These are phyloP conservation scores for Geranium rotundifolium DNA, from an alignment of 345 rosid genomes.

Conservation along the genomic window DNA sequence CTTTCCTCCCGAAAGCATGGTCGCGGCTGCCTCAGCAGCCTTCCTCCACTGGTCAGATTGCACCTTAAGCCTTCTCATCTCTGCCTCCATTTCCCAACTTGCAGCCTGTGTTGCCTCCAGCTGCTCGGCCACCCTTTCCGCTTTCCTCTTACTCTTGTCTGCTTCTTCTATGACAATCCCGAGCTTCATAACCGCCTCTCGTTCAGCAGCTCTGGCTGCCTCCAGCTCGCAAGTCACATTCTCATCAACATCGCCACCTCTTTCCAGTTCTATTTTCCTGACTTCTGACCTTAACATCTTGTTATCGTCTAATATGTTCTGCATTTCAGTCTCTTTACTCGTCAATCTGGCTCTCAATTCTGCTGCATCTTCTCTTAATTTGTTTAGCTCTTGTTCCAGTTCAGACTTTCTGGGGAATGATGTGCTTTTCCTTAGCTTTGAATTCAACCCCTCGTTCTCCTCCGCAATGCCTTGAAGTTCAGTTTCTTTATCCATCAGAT, in stretches of 20 bases:
- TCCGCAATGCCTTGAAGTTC: constrained; percentile 62
- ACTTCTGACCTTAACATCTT: constrained; percentile 46
- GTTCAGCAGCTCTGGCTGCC: constrained; percentile 36
- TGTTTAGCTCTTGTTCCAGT: constrained; percentile 39
- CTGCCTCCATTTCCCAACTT: constrained; percentile 59
- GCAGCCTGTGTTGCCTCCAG: constrained; percentile 71
- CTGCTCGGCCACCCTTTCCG: constrained; percentile 57
- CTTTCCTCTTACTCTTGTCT: constrained; percentile 60
- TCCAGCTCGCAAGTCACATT: constrained; percentile 25
- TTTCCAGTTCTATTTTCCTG: constrained; percentile 35
- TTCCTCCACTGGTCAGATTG: constrained; percentile 98
- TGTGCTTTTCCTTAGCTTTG: constrained; percentile 34
- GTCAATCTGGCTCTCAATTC: constrained; percentile 53
- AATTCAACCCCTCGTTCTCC: constrained; percentile 50
- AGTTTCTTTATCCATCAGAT: constrained; percentile 80
- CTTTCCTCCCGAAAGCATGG: constrained; percentile 75
- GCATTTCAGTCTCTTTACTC: constrained; percentile 73
- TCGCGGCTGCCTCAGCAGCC: constrained; percentile 94
- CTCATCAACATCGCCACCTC: constrained; percentile 18
- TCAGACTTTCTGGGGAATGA: constrained; percentile 19
- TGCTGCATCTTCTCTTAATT: constrained; percentile 31
- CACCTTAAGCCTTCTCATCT: constrained; percentile 80
- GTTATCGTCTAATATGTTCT: constrained; percentile 53
- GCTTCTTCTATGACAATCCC: constrained; percentile 67
- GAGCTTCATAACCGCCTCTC: constrained; percentile 57